Base-by-base conservation (phyloP, 805 yeast species). In the baker's yeast (Saccharomyces cerevisiae) region DNA sequence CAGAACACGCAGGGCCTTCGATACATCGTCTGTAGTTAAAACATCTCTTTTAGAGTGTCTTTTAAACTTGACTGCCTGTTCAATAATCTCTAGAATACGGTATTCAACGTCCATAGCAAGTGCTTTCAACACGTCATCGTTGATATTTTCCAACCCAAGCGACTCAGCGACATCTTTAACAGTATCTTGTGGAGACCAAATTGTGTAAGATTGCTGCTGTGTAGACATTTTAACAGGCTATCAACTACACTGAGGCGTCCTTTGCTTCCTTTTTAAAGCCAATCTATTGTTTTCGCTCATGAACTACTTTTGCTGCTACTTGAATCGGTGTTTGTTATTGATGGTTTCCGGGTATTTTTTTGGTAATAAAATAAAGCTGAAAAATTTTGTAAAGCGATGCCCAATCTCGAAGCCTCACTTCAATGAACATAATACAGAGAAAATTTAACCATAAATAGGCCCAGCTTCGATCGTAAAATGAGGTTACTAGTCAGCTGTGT, bases 31-130 rank as follows among this genome's bases (percentile, higher is more conserved):
- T 0, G 96, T 88, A 28, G 89, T 82, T 41, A 94, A 73, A 0
- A 87, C 79, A 56, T 87, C 85, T 49, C 98, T 76, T 70, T 91
- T 92, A 28, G 94, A 83, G 70, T 94, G 97, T 61, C 97, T 79
- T 92, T 92, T 94, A 71, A 92, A 92, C 70, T 94, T 94, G 53
- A 87, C 82, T 22, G 99, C 98, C 60, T 94, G 96, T 69, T 94
- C 99, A 56, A 95, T 75, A 43, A 94, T 87, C 72, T 94, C 98
- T 69, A 92, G 92, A 59, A 94, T 88, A 58, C 99, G 80, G 69
- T 95, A 94, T 73, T 94, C 99, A n/a, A 94, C 95, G 68, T 94
- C 99, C 99, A 94, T 94, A 6, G 99, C 98, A 57, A 94, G 74
- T 58, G 94, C 89, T 66, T 89, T 88, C 49, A 97, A 87, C 1